These are phyloP conservation scores for Adansonia digitata DNA, from an alignment of 345 rosid species.

Conservation along the genomic window DNA sequence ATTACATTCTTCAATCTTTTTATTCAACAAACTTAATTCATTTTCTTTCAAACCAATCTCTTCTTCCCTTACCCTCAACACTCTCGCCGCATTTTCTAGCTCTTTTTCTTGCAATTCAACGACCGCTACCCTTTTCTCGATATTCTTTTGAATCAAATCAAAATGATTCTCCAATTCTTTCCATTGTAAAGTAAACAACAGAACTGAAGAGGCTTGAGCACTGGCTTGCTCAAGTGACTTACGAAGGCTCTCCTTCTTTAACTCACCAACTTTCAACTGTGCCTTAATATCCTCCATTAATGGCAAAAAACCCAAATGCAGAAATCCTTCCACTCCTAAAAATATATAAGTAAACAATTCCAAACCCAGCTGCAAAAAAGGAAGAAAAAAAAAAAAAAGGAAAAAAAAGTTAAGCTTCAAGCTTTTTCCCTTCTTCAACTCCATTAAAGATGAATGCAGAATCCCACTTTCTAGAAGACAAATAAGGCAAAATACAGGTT, in stretches of 20 bases:
- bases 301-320: background rate
- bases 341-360: background rate
- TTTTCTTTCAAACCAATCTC: conserved; percentile 15
- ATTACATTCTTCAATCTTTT: background rate
- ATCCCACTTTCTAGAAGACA: background rate
- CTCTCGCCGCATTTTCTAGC: background rate
- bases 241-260: conserved; percentile 17
- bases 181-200: conserved; percentile 25
- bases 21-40: background rate
- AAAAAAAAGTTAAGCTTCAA: too few species aligned
- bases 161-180: conserved; percentile 28
- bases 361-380: background rate
- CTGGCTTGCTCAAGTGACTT: conserved; percentile 17
- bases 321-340: background rate
- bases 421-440: background rate
- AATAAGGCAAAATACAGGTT: background rate
- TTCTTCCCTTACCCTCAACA: background rate
- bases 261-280: conserved; percentile 7
- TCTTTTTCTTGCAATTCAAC: background rate
- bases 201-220: conserved; percentile 23
- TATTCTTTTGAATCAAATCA: background rate
- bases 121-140: conserved; percentile 3
- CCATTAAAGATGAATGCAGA: background rate
- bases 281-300: background rate
- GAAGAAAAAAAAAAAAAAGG: too few species aligned